phyloP scores from a whole-genome alignment of 2,329 filamentous ascomycete genomes.

The Cladosporium cucumerinum region DNA sequence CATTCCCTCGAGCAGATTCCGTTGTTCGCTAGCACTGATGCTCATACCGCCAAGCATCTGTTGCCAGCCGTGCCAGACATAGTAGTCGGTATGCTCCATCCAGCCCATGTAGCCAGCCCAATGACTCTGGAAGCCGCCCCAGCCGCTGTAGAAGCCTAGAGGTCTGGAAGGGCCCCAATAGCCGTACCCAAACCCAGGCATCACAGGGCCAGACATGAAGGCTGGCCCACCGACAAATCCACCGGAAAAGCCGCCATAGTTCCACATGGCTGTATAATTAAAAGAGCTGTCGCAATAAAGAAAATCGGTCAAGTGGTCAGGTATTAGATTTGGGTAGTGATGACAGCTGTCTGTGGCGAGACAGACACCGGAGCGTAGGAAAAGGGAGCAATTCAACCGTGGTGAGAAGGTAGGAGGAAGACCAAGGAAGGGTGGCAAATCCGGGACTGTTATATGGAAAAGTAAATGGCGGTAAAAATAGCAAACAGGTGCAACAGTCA shows the following conservation, averaged over 20 bases:
- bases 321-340: background rate
- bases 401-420: background rate
- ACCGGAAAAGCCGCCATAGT: background rate
- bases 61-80: slow-evolving; percentile 12
- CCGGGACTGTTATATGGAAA: background rate
- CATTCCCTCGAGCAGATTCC: slow-evolving; percentile 2
- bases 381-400: background rate
- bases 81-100: slow-evolving; percentile 9
- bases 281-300: background rate
- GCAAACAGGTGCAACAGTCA: background rate
- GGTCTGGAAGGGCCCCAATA: background rate
- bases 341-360: background rate
- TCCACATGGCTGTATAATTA: background rate
- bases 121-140: background rate
- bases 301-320: background rate
- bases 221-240: background rate
- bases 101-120: slow-evolving; percentile 11
- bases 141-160: slow-evolving; percentile 2
- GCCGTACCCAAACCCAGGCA: background rate
- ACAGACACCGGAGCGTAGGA: background rate
- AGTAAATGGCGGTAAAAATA: background rate
- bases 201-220: background rate
- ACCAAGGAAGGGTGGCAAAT: background rate
- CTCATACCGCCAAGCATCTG: background rate
- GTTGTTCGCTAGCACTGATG: background rate